Evolutionary conservation across 495 filamentous ascomycete genomes (phyloP).

Genomic region (Hyaloscypha finlandica): DNA sequence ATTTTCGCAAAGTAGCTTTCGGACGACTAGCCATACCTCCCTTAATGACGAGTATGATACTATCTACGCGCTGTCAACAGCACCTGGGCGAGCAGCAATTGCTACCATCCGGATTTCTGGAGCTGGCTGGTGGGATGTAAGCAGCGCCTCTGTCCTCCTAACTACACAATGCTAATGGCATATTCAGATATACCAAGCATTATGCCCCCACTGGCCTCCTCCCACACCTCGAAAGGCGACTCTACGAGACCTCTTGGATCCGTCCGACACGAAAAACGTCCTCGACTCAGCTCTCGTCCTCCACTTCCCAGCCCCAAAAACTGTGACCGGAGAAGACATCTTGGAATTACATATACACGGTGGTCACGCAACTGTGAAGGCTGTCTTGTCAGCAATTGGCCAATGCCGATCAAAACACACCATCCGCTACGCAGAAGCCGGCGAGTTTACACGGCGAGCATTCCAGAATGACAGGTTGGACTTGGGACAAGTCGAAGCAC

Average conservation of each 20-base stretch:
- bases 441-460: conserved; percentile 92
- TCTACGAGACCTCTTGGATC: conserved; percentile 76
- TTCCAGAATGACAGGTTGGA: conserved; percentile 86
- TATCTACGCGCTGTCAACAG: conserved; percentile 92
- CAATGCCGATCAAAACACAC: conserved; percentile 30
- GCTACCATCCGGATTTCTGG: conserved; percentile 90
- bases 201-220: conserved; percentile 66
- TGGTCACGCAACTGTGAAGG: conserved; percentile 83
- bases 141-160: conserved; percentile 23
- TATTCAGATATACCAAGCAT: conserved; percentile 67
- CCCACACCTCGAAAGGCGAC: conserved; percentile 77
- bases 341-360: conserved; percentile 94
- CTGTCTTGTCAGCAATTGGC: conserved; percentile 78
- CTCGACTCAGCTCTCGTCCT: conserved; percentile 87
- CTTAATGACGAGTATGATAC: conserved; percentile 50
- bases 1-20: conserved; percentile 1
- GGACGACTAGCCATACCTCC: background rate
- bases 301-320: conserved; percentile 82
- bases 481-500: conserved; percentile 90
- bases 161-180: conserved; percentile 14
- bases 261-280: conserved; percentile 46
- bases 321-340: conserved; percentile 89
- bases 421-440: conserved; percentile 92
- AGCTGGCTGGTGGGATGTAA: conserved; percentile 68
- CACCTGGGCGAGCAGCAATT: conserved; percentile 83